A percentile compares a stretch with the other conserved stretches of the same genome.
Conservation (phyloP, 208 protist genomes). For the Porcisia hertigi region DNA sequence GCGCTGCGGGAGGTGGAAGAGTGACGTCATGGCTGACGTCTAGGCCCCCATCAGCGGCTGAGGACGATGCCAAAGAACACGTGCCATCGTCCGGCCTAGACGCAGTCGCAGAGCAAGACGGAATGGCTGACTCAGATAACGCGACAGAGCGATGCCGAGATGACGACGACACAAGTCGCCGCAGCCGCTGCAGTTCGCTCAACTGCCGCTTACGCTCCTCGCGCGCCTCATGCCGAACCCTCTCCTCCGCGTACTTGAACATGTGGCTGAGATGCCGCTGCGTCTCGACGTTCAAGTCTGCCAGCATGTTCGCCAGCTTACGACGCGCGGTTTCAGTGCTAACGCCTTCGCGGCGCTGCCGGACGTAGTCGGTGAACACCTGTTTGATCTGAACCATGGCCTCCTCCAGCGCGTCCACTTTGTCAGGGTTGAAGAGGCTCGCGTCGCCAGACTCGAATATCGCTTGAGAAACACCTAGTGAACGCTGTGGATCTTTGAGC, state of each 20-base stretch:
- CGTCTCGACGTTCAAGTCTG: constrained; percentile 74
- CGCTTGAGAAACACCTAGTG: constrained; percentile 77
- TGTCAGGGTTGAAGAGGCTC: constrained; percentile 69
- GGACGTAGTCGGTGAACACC: constrained; percentile 85
- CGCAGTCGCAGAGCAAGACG: neutral
- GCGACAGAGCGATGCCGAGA: neutral
- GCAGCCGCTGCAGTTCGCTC: constrained; percentile 50
- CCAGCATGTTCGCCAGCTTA: constrained; percentile 69
- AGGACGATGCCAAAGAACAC: neutral
- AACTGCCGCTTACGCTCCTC: constrained; percentile 66
- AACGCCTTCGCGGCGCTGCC: constrained; percentile 69
- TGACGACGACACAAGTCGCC: constrained; percentile 18
- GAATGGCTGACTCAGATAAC: neutral
- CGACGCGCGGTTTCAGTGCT: constrained; percentile 79
- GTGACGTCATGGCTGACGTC: neutral
- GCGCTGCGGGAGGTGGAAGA: constrained; percentile 8
- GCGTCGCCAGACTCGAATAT: constrained; percentile 75
- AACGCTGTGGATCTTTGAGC: constrained; percentile 67
- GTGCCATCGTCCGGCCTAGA: neutral
- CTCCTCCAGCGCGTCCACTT: constrained; percentile 72
- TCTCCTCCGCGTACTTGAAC: constrained; percentile 79
- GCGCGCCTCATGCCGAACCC: constrained; percentile 43
- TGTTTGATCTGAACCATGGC: constrained; percentile 85
- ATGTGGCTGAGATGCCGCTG: constrained; percentile 78
- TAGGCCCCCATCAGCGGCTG: neutral